phyloP scores from a whole-genome alignment of 768 basidiomycete genomes.

The Dictyophora rubrovolvata region DNA sequence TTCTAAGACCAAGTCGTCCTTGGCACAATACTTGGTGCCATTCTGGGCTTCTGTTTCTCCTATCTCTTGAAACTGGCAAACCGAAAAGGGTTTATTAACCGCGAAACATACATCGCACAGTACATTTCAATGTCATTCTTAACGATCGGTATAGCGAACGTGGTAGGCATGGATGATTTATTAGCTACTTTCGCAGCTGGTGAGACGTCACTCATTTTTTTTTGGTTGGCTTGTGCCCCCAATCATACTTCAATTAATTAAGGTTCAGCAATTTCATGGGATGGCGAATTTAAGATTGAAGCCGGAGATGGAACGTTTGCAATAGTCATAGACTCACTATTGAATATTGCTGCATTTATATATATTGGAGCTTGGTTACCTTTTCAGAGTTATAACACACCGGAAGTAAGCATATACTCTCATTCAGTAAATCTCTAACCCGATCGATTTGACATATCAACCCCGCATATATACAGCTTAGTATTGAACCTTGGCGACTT shows the following conservation, averaged over 20 bases:
- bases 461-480: conserved; percentile 29
- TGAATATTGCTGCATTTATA: conserved; percentile 73
- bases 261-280: conserved; percentile 90
- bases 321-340: conserved; percentile 80
- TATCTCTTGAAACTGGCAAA: conserved; percentile 65
- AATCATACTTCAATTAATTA: conserved; percentile 13
- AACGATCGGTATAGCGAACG: conserved; percentile 67
- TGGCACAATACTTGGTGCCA: conserved; percentile 58
- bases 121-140: conserved; percentile 66
- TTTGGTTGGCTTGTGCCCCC: not conserved
- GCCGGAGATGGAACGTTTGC: conserved; percentile 83
- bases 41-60: conserved; percentile 53
- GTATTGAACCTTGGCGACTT: conserved; percentile 62
- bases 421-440: conserved; percentile 17
- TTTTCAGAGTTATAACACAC: conserved; percentile 26
- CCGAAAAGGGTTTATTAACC: conserved; percentile 52
- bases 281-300: conserved; percentile 70
- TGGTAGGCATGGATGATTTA: conserved; percentile 80
- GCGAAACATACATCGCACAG: conserved; percentile 83
- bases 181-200: conserved; percentile 83
- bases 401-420: conserved; percentile 14
- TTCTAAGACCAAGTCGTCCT: conserved; percentile 67
- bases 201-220: conserved; percentile 18
- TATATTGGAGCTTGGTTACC: conserved; percentile 81
- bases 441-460: conserved; percentile 42